Base-by-base conservation (phyloP, 1,139 yeast genomes). In the Saccharomycopsis hybrid region DNA sequence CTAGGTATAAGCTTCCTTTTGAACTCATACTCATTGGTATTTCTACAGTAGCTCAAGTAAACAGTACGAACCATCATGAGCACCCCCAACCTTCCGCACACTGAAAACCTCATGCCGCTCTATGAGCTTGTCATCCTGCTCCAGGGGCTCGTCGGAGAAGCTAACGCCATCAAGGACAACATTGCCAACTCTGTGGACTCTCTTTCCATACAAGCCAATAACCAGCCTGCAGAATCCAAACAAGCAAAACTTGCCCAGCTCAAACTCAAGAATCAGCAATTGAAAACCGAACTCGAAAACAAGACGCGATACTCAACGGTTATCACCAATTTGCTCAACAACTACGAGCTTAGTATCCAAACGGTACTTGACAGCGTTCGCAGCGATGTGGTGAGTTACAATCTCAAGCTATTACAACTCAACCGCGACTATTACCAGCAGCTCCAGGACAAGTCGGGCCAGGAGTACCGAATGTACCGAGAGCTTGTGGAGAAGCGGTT, bases 1-100 rank as follows among this genome's bases (percentile, higher is more conserved):
- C 18, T 18, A 18, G 18, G 18, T 18, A 18, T 18, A 18, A 18
- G 18, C 18, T 18, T 18, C 18, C 18, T 18, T 18, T 18, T 18
- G 18, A 18, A 18, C 18, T 18, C 18, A 18, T 18, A 18, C 18
- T 18, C 18, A 18, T 18, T 18, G 18, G 18, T 18, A 18, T 18
- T 18, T 18, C 18, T 18, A 18, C 18, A 18, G 18, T 18, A 18
- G 18, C 18, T 18, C 18, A 18, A 18, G 18, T 18, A 18, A 18
- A 18, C 18, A 18, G 18, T 18, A 18, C 18, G 18, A 18, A 18
- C 18, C 18, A 18, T n/a, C 24, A 36, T 36, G 39, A 36, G 39
- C 39, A 51, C 54, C 4, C 54, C 54, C 8, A 51, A 51, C 25
- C 42, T 51, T 3, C 54, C 54, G 7, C 54, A 48, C 29, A 51